Percentiles rank a stretch among this genome's conserved stretches.
These are phyloP conservation scores for Paracoccidioides brasiliensis DNA, from an alignment of 2,329 filamentous ascomycete genomes.

Conservation along the genomic window DNA sequence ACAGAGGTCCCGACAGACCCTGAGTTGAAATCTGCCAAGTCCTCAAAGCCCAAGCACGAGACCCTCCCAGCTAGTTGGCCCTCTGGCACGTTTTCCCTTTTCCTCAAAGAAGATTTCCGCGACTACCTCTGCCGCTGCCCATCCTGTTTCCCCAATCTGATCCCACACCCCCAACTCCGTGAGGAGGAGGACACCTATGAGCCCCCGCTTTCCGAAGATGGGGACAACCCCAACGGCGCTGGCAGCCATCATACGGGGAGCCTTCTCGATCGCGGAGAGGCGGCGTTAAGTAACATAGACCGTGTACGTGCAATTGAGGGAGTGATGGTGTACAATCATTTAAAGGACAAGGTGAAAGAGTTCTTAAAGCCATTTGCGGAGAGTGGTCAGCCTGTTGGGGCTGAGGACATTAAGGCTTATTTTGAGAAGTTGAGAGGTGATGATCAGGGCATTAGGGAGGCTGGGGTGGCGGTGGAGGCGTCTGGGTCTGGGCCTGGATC, in stretches of 20 bases:
- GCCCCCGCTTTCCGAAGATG: slow-evolving; percentile 64
- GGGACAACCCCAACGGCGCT: slow-evolving; percentile 39
- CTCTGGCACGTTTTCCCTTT: slow-evolving; percentile 58
- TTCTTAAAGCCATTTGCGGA: slow-evolving; percentile 93
- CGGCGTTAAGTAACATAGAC: slow-evolving; percentile 80
- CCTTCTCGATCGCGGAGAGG: slow-evolving; percentile 82
- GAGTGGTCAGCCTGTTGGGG: slow-evolving; percentile 72
- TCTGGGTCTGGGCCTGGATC: slow-evolving; percentile 7
- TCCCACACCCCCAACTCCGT: slow-evolving; percentile 63
- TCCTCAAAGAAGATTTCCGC: slow-evolving; percentile 68
- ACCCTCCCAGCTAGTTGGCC: slow-evolving; percentile 44
- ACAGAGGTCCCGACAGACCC: slow-evolving; percentile 45
- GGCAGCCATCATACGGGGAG: slow-evolving; percentile 61
- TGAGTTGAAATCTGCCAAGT: slow-evolving; percentile 39
- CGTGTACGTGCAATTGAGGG: slow-evolving; percentile 88
- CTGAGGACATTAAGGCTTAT: slow-evolving; percentile 91
- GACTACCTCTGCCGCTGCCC: slow-evolving; percentile 69
- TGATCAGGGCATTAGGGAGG: slow-evolving; percentile 43
- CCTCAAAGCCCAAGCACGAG: slow-evolving; percentile 49
- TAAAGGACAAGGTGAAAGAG: slow-evolving; percentile 89
- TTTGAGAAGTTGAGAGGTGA: slow-evolving; percentile 92
- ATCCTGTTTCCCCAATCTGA: slow-evolving; percentile 62
- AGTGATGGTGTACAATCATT: slow-evolving; percentile 94
- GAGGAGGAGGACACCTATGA: slow-evolving; percentile 94
- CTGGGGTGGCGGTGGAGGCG: slow-evolving; percentile 3